Conservation (phyloP, 2,329 filamentous ascomycete genomes). For the Emmonsiellopsis sp. region DNA sequence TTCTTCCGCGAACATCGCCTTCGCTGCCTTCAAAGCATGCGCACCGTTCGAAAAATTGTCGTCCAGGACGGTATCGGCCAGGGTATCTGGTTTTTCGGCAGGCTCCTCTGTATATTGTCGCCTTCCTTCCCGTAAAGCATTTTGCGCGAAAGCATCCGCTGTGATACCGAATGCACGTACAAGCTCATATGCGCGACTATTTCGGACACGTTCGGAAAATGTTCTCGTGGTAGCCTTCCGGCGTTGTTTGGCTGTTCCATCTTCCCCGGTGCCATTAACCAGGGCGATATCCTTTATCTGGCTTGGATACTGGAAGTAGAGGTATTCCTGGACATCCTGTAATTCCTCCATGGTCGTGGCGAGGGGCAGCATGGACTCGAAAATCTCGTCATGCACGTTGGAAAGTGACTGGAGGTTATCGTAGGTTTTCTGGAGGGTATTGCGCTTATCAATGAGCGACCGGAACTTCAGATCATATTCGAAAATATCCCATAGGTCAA, state of each 20-base stretch:
- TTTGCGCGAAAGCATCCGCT: slow-evolving; percentile 79
- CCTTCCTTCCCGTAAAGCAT: slow-evolving; percentile 68
- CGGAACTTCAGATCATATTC: slow-evolving; percentile 94
- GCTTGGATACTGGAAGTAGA: slow-evolving; percentile 84
- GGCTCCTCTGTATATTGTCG: slow-evolving; percentile 81
- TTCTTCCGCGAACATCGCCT: slow-evolving; percentile 85
- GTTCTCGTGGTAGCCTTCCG: slow-evolving; percentile 75
- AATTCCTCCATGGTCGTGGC: slow-evolving; percentile 88
- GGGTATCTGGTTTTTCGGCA: slow-evolving; percentile 66
- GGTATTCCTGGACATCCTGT: slow-evolving; percentile 91
- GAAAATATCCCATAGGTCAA: slow-evolving; percentile 89
- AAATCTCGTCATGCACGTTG: slow-evolving; percentile 60
- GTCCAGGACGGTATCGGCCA: slow-evolving; percentile 69
- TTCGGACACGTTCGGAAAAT: slow-evolving; percentile 75
- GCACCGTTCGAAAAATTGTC: slow-evolving; percentile 67
- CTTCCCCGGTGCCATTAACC: slow-evolving; percentile 47
- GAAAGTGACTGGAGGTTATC: slow-evolving; percentile 62
- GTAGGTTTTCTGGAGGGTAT: slow-evolving; percentile 70
- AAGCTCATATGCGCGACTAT: slow-evolving; percentile 68
- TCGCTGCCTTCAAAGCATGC: slow-evolving; percentile 68
- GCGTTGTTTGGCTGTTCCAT: slow-evolving; percentile 59
- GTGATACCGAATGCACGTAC: slow-evolving; percentile 86
- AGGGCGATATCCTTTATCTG: slow-evolving; percentile 73
- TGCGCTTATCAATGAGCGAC: slow-evolving; percentile 84
- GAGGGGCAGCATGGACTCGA: slow-evolving; percentile 72